phyloP scores from a whole-genome alignment of 2,329 filamentous ascomycete genomes.

The Apiospora hydei region DNA sequence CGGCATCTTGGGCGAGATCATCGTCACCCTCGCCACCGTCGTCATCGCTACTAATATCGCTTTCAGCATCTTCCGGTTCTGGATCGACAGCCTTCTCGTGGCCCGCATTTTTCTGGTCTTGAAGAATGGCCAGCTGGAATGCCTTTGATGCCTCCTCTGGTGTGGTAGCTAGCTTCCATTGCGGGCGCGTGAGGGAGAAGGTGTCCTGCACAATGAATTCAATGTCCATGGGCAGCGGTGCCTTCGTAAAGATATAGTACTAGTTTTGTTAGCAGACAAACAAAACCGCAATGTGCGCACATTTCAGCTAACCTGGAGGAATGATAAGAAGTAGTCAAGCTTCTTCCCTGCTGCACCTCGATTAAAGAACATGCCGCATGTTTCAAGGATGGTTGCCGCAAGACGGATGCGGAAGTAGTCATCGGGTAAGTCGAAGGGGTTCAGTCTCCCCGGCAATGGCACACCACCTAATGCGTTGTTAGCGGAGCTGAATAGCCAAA shows the following conservation, averaged over 20 bases:
- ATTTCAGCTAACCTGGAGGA: constrained; percentile 76
- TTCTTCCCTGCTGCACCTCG: constrained; percentile 95
- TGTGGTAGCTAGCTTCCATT: constrained; percentile 87
- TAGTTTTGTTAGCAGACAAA: constrained; percentile 44
- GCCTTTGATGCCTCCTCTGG: constrained; percentile 82
- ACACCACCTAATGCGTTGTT: constrained; percentile 66
- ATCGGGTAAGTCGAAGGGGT: constrained; percentile 84
- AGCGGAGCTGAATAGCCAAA: constrained; percentile 26
- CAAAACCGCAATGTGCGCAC: constrained; percentile 23
- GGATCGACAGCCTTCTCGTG: constrained; percentile 72
- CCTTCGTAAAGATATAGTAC: constrained; percentile 94
- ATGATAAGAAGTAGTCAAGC: constrained; percentile 94
- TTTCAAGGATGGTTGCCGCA: constrained; percentile 88
- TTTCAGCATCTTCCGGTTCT: constrained; percentile 77
- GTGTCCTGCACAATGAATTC: constrained; percentile 97
- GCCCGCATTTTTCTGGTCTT: constrained; percentile 85
- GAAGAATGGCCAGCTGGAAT: constrained; percentile 86
- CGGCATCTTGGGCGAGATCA: constrained; percentile 64
- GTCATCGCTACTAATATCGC: constrained; percentile 78
- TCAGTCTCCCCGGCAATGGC: constrained; percentile 79
- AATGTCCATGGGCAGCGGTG: constrained; percentile 91
- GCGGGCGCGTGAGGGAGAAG: constrained; percentile 82
- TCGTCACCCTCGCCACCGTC: constrained; percentile 67
- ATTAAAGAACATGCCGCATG: constrained; percentile 95
- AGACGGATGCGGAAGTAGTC: constrained; percentile 96